Percentiles rank a stretch among this genome's conserved stretches.
phyloP scores from a whole-genome alignment of 2,329 filamentous ascomycete species.

The Cladosporium sp. region DNA sequence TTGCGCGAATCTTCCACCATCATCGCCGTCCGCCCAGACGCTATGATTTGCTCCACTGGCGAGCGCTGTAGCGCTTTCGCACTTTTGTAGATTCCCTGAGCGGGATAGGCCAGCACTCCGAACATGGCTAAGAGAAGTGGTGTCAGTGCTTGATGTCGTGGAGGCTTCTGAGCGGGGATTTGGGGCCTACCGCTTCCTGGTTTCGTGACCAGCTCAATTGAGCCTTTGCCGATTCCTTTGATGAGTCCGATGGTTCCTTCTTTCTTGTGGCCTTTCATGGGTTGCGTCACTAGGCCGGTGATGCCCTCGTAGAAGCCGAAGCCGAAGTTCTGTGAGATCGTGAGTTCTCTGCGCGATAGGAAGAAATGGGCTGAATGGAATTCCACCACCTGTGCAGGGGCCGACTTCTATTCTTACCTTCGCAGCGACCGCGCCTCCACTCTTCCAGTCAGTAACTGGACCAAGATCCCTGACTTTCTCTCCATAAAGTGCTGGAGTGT shows the following conservation, averaged over 20 bases:
- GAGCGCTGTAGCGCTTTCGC: not conserved
- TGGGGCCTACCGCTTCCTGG: not conserved
- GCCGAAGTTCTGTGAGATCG: not conserved
- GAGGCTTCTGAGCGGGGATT: not conserved
- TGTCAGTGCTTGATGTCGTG: not conserved
- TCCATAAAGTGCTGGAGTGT: not conserved
- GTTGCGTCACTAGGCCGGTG: not conserved
- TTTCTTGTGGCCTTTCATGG: not conserved
- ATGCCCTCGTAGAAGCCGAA: not conserved
- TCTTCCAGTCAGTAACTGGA: constrained; percentile 3
- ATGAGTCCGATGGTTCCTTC: not conserved
- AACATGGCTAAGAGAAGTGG: not conserved
- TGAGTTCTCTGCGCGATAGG: not conserved
- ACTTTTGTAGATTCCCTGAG: not conserved
- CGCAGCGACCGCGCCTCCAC: not conserved
- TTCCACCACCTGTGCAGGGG: not conserved
- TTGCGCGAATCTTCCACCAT: not conserved
- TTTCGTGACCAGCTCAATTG: not conserved
- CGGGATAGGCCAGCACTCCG: not conserved
- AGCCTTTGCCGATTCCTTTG: not conserved
- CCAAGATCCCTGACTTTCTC: not conserved
- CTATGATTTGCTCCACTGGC: not conserved
- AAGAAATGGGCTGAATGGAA: not conserved
- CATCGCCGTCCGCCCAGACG: not conserved
- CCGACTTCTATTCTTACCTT: not conserved